Evolutionary conservation across 345 rosid genomes (phyloP).

Genomic region (Citrus australasica): DNA sequence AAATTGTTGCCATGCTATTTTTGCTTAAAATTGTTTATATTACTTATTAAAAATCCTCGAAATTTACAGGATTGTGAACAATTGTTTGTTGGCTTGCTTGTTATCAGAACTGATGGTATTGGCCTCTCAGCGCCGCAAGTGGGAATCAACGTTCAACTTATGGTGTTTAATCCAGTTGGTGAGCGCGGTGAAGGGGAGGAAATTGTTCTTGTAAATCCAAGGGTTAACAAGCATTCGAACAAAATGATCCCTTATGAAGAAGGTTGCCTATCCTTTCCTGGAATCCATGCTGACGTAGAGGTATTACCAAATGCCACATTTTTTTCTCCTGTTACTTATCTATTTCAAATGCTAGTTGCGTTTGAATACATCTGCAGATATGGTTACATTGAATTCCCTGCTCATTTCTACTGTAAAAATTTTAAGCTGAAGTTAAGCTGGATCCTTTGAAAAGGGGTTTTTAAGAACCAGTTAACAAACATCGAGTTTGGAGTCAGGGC

Average conservation of each 20-base stretch:
- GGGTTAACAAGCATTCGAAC: conserved; percentile 61
- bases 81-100: conserved; percentile 35
- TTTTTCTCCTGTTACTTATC: not conserved
- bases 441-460: not conserved
- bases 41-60: conserved; percentile 11
- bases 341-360: not conserved
- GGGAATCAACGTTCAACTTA: conserved; percentile 78
- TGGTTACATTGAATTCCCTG: not conserved
- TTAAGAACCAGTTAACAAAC: too few species aligned
- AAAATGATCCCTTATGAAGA: conserved; percentile 63
- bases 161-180: conserved; percentile 90
- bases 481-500: too few species aligned
- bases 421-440: not conserved
- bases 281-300: conserved; percentile 78
- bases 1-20: not conserved
- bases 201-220: conserved; percentile 86
- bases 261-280: conserved; percentile 93
- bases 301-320: conserved; percentile 28
- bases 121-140: conserved; percentile 99
- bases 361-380: not conserved
- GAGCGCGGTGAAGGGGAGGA: conserved; percentile 83
- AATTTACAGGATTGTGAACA: conserved; percentile 24
- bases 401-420: not conserved
- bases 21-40: too few species aligned
- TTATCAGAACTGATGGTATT: conserved; percentile 83